Evolutionary conservation across 2,329 filamentous ascomycete species (phyloP), one percentile per base, ranked within the genome.

Genomic region (Aspergillus fructus): DNA sequence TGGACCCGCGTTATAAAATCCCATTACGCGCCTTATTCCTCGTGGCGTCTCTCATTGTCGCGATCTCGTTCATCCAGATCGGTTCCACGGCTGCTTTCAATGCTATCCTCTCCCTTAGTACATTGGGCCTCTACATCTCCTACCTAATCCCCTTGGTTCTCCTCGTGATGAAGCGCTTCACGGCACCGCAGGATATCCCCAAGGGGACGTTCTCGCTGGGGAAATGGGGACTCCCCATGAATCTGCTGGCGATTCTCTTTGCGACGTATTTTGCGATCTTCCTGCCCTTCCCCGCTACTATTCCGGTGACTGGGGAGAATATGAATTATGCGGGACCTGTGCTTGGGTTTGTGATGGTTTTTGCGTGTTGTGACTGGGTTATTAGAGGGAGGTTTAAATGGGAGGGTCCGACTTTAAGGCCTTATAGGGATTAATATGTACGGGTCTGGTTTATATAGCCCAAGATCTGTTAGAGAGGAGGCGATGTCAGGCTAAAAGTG

Each of bases 71-170:
- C 40, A 81, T 82, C 69, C 79, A 79, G 66, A 76, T 82, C 49
- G 80, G 77, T 23, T 80, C 75, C 23, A 68, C 72, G 5, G 72
- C 75, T 4, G 81, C 80, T 4, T 81, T 83, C 67, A 80, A 82
- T 65, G 79, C 77, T 54, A 78, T 83, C 60, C 73, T 80, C 15
- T 81, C 79, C 6, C 71, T 84, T 12, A 76, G 76, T 11, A 72
- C 80, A 45, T 75, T 75, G 34, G 77, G 77, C 2, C 71, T 83
- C 19, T 77, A 82, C 39, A 74, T 76, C 42, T 81, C 78, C 23
- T 83, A 83, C 64, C 74, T 83, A 43, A 74, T 82, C n/a, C 63
- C 61, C 5, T 75, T 79, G 45, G 62, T 69, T 15, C 74, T 63
- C 2, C 53, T 78, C 15, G 51, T 66, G n/a, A 27, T 56, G 4